These are phyloP conservation scores for Yamadazyma akitaensis DNA, from an alignment of 805 yeast genomes.

Conservation along the genomic window DNA sequence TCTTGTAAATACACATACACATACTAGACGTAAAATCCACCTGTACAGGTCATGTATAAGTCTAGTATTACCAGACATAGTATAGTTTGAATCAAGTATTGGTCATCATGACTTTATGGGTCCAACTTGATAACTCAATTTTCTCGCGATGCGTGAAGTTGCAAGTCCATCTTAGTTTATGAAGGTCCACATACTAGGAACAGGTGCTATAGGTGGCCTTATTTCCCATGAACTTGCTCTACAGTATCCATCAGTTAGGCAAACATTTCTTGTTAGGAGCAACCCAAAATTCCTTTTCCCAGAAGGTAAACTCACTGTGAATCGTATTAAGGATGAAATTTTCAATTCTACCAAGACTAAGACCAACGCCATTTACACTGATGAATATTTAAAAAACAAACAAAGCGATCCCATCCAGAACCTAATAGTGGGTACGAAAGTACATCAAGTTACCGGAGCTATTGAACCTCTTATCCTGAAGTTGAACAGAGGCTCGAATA, in stretches of 20 bases:
- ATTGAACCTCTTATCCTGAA: slow-evolving; percentile 49
- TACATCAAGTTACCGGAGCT: slow-evolving; percentile 69
- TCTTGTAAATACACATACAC: slow-evolving; percentile 6
- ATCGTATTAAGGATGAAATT: slow-evolving; percentile 4
- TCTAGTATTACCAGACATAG: no score
- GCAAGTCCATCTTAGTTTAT: neutral
- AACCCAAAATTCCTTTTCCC: neutral
- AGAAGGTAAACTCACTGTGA: slow-evolving; percentile 5
- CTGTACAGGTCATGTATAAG: no score
- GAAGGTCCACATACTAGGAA: slow-evolving; percentile 10
- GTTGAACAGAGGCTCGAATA: slow-evolving; percentile 49
- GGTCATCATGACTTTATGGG: no score
- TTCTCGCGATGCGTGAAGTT: neutral
- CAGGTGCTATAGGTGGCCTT: slow-evolving; percentile 15
- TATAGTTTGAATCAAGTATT: no score
- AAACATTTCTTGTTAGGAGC: neutral
- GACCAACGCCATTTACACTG: neutral
- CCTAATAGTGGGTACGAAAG: slow-evolving; percentile 75
- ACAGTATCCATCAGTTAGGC: neutral
- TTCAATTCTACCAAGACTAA: neutral
- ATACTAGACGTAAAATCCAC: neutral
- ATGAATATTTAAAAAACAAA: neutral
- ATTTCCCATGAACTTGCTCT: slow-evolving; percentile 12
- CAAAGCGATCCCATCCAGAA: slow-evolving; percentile 21
- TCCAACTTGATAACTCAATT: no score